Percentiles rank a stretch among this genome's conserved stretches.
These are phyloP conservation scores for Fusarium neocosmosporiellum DNA, from an alignment of 2,329 filamentous ascomycete genomes.

Conservation along the genomic window DNA sequence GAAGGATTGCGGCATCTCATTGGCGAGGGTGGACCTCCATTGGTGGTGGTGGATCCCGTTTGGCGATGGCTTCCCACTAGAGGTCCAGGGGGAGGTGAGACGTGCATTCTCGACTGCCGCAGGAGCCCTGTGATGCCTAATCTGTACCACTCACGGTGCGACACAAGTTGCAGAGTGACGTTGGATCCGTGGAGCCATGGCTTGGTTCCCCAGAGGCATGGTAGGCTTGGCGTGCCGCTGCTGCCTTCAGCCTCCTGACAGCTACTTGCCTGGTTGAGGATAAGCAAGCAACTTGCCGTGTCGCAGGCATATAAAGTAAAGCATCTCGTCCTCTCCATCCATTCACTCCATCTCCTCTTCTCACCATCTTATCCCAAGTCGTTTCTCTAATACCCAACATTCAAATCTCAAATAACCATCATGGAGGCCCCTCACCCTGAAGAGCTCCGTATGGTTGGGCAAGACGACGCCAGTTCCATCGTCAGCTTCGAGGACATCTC, in stretches of 20 bases:
- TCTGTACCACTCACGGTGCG: neutral
- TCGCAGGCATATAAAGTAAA: slow-evolving; percentile 22
- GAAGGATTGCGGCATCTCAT: neutral
- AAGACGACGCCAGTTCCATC: slow-evolving; percentile 35
- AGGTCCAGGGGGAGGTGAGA: neutral
- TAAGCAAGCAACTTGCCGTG: neutral
- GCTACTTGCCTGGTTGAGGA: slow-evolving; percentile 8
- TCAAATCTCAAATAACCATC: slow-evolving; percentile 3
- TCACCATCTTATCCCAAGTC: neutral
- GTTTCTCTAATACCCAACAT: neutral
- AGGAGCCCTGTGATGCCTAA: slow-evolving; percentile 1
- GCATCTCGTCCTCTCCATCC: neutral
- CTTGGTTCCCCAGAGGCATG: neutral
- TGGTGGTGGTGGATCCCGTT: neutral
- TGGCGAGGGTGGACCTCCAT: neutral
- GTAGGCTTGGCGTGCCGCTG: slow-evolving; percentile 14
- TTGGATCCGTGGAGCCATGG: neutral
- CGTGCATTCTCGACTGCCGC: neutral
- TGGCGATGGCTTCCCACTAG: slow-evolving; percentile 7
- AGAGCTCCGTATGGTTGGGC: slow-evolving; percentile 17
- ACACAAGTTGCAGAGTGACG: neutral
- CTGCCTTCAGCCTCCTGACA: slow-evolving; percentile 28
- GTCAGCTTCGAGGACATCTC: slow-evolving; percentile 39
- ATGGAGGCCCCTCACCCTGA: slow-evolving; percentile 28
- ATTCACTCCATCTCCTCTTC: neutral